Percentiles rank a stretch among this genome's conserved stretches.
Evolutionary conservation across 176 grass and related monocot genomes (phyloP).

Genomic region (Aechmea fasciata): DNA sequence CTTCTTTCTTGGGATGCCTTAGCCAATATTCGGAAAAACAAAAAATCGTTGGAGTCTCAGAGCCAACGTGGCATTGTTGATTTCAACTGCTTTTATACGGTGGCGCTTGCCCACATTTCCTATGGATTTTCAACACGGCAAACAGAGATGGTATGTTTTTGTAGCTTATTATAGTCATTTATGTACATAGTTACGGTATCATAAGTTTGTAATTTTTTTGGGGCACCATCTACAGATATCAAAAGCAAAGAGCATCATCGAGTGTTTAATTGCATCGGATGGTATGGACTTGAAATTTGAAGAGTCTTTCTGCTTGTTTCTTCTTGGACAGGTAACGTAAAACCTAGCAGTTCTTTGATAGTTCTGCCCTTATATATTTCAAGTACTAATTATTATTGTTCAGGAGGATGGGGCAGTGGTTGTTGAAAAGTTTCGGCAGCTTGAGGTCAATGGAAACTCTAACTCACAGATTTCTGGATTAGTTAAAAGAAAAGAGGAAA

Average conservation of each 20-base stretch:
- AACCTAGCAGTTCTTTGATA: conserved; percentile 15
- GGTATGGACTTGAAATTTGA: conserved; percentile 75
- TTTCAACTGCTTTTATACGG: conserved; percentile 69
- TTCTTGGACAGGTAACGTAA: conserved; percentile 80
- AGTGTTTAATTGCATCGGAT: conserved; percentile 78
- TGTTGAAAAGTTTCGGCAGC: conserved; percentile 80
- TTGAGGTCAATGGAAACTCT: conserved; percentile 54
- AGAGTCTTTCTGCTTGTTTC: conserved; percentile 78
- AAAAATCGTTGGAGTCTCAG: conserved; percentile 78
- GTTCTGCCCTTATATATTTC: conserved; percentile 17
- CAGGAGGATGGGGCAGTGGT: conserved; percentile 52
- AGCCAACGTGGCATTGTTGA: conserved; percentile 74
- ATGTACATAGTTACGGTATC: background rate
- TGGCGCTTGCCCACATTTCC: conserved; percentile 70
- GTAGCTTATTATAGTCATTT: conserved; percentile 2
- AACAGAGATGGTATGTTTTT: conserved; percentile 62
- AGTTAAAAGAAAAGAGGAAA: conserved; percentile 43
- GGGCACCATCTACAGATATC: conserved; percentile 45
- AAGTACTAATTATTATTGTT: conserved; percentile 26
- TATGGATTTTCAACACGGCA: conserved; percentile 75
- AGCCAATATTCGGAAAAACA: conserved; percentile 72
- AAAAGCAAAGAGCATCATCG: conserved; percentile 80
- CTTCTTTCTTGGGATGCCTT: conserved; percentile 88
- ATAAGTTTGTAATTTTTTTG: conserved; percentile 10
- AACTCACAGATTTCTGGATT: conserved; percentile 44